These are phyloP conservation scores for Bremia lactucae DNA, from an alignment of 352 stramenopile species.

Conservation along the genomic window DNA sequence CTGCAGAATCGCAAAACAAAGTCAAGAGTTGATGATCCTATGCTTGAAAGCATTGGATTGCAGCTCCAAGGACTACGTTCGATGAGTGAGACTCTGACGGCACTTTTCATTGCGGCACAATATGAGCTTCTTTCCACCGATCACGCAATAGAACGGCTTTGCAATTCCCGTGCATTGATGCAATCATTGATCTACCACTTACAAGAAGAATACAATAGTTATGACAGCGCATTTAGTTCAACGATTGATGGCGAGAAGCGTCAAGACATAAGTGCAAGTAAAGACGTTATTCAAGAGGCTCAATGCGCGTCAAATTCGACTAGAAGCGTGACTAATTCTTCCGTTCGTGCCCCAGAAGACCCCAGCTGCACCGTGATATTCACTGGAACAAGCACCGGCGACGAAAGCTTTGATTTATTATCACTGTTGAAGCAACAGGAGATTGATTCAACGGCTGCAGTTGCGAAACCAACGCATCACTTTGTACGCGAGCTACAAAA, in stretches of 20 bases:
- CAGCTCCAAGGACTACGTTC: constrained; percentile 31
- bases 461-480: constrained; percentile 10
- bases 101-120: constrained; percentile 32
- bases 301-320: neutral
- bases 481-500: constrained; percentile 46
- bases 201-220: constrained; percentile 16
- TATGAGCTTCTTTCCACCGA: constrained; percentile 21
- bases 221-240: constrained; percentile 8
- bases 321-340: neutral
- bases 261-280: neutral
- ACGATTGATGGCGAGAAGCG: neutral
- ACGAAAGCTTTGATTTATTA: constrained; percentile 51
- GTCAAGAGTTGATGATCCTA: constrained; percentile 1
- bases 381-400: constrained; percentile 61
- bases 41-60: constrained; percentile 6
- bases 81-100: constrained; percentile 39
- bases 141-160: constrained; percentile 4
- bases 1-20: neutral
- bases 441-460: neutral
- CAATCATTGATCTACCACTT: constrained; percentile 14
- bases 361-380: constrained; percentile 41
- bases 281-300: neutral
- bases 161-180: constrained; percentile 12
- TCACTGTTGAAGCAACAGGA: constrained; percentile 29
- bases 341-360: constrained; percentile 6